These are phyloP conservation scores for Penicillium diatomitis DNA, from an alignment of 495 filamentous ascomycete species.

Conservation along the genomic window DNA sequence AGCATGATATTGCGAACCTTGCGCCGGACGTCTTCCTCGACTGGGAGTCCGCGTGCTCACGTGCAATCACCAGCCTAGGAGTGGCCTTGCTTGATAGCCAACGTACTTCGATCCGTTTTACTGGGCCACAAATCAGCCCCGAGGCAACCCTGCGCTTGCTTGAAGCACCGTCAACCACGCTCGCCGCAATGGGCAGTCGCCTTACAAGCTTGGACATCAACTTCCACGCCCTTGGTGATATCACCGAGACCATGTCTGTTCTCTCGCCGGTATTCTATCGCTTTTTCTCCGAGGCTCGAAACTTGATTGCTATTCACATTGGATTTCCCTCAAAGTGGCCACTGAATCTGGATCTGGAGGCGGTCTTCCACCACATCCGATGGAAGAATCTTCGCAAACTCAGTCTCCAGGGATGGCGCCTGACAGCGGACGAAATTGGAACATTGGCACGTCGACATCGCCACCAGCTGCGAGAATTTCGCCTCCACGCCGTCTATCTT, in stretches of 20 bases:
- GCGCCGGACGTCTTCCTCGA: constrained; percentile 28
- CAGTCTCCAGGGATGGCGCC: constrained; percentile 55
- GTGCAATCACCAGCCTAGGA: constrained; percentile 49
- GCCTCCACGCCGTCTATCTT: constrained; percentile 49
- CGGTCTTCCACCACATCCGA: constrained; percentile 52
- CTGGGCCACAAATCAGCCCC: constrained; percentile 55
- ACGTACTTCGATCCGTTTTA: constrained; percentile 50
- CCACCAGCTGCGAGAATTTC: constrained; percentile 45
- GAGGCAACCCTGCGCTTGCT: constrained; percentile 46
- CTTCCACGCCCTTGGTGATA: constrained; percentile 48
- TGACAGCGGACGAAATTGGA: constrained; percentile 52
- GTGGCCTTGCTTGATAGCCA: constrained; percentile 46
- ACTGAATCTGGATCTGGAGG: constrained; percentile 46
- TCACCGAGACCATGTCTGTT: constrained; percentile 45
- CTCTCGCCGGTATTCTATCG: constrained; percentile 46
- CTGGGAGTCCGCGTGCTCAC: constrained; percentile 56
- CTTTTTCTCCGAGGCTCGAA: constrained; percentile 49
- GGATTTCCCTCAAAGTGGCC: constrained; percentile 52
- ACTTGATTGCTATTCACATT: constrained; percentile 56
- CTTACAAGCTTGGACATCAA: constrained; percentile 50
- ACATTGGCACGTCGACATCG: constrained; percentile 46
- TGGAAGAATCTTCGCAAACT: constrained; percentile 55
- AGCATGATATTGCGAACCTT: constrained; percentile 7
- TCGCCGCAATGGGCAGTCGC: constrained; percentile 44
- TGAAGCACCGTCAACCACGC: constrained; percentile 32